Base-by-base conservation (phyloP, 2,329 filamentous ascomycete genomes). In the Cryphonectria japonica region DNA sequence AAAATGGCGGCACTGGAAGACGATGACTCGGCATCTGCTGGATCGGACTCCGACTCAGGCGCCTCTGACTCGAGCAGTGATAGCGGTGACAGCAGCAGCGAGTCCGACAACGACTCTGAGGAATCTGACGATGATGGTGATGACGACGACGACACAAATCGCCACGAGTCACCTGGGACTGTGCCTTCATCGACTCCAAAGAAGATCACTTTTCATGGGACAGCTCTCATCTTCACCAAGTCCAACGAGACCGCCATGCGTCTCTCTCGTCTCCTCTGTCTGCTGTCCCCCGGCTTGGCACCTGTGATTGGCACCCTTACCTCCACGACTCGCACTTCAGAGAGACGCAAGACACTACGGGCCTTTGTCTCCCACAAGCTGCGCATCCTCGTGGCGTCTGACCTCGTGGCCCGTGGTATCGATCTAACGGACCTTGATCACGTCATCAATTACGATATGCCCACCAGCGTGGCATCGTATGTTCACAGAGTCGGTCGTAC, bases 371-470 rank as follows among this genome's bases (percentile, higher is more conserved):
- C 83, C 9, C 86, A 86, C 70, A 88, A 88, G 71, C 81, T 93
- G 37, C 90, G 90, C 8, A 89, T 97, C 63, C 88, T 98, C 60
- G 91, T 98, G 62, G 94, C 95, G 0, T 97, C 96, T 0, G 95
- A 98, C 79, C 91, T 97, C n/a, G 93, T 96, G 0, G 93, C 94
- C 2, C 92, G 95, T 74, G 96, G 95, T 76, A 89, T 98, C 37
- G 95, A 98, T 80, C 86, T 97, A 16, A 88, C 89, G 0, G 87
- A 88, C 63, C 87, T 98, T 63, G 90, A 91, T 50, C 93, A 97
- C 78, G 94, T 98, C 63, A 85, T 98, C 81, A 98, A 97, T 82
- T 98, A 98, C 83, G 95, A 98, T 79, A 86, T 98, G 67, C 95
- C 95, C 0, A 87, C 89, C 5, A 95, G 91, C 77, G 84, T 94